A percentile compares a stretch with the other conserved stretches of the same genome.
These are phyloP conservation scores for Pythium sukuiense DNA, from an alignment of 352 stramenopile species.

Conservation along the genomic window DNA sequence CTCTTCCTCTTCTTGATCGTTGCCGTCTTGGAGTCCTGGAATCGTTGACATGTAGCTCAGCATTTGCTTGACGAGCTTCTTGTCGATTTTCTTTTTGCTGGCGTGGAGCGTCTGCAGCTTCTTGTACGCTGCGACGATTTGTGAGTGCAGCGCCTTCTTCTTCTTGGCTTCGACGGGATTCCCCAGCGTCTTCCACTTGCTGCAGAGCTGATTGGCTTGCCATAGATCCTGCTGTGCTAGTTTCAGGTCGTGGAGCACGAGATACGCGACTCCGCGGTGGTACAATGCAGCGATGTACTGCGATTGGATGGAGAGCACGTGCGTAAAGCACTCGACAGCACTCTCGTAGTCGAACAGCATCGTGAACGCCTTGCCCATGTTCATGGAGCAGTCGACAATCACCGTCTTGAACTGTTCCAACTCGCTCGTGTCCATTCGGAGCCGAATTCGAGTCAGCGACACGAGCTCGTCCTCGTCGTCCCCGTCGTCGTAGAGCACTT, in stretches of 20 bases:
- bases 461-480: conserved; percentile 52
- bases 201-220: conserved; percentile 59
- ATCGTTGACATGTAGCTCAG: conserved; percentile 76
- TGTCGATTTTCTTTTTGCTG: conserved; percentile 81
- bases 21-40: conserved; percentile 45
- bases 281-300: conserved; percentile 68
- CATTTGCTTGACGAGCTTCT: conserved; percentile 85
- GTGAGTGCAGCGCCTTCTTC: conserved; percentile 37
- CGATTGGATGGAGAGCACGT: conserved; percentile 40
- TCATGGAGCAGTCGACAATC: conserved; percentile 74
- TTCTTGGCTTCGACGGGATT: conserved; percentile 32
- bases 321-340: conserved; percentile 59
- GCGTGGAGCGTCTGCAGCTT: conserved; percentile 64
- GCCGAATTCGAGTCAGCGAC: conserved; percentile 42
- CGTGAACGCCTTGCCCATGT: conserved; percentile 74
- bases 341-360: conserved; percentile 55
- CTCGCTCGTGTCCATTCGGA: conserved; percentile 56
- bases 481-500: conserved; percentile 64
- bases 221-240: conserved; percentile 67
- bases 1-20: conserved; percentile 2
- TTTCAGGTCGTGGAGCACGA: conserved; percentile 64
- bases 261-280: conserved; percentile 59
- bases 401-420: conserved; percentile 54
- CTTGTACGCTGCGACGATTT: conserved; percentile 73
- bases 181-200: conserved; percentile 39